These are phyloP conservation scores for Xylaria longipes DNA, from an alignment of 495 filamentous ascomycete species.

Conservation along the genomic window DNA sequence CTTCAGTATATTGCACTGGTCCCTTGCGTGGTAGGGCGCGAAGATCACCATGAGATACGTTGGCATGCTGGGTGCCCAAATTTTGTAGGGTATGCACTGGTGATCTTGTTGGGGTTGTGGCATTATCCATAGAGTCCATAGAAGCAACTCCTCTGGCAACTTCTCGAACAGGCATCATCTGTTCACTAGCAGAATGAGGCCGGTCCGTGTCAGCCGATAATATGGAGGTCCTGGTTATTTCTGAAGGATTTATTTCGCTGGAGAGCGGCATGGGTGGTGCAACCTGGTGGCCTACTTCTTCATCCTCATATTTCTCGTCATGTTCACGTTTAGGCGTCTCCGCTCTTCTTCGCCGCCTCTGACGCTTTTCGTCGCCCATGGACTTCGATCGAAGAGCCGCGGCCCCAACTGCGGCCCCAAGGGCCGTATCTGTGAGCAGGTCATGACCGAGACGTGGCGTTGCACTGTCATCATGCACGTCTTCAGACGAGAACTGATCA, in stretches of 20 bases:
- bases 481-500: constrained; percentile 47
- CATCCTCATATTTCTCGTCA: constrained; percentile 48
- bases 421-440: constrained; percentile 46
- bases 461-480: constrained; percentile 42
- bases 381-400: constrained; percentile 47
- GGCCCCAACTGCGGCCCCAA: constrained; percentile 44
- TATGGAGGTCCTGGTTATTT: constrained; percentile 87
- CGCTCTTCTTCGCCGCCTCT: constrained; percentile 50
- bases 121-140: constrained; percentile 42
- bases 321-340: constrained; percentile 48
- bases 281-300: constrained; percentile 47
- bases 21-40: constrained; percentile 51
- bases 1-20: constrained; percentile 45
- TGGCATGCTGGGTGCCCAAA: constrained; percentile 56
- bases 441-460: constrained; percentile 50
- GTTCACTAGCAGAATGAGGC: constrained; percentile 66
- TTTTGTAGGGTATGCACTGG: constrained; percentile 49
- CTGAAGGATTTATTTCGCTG: constrained; percentile 82
- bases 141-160: constrained; percentile 57
- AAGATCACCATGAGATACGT: constrained; percentile 58
- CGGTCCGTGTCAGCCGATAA: constrained; percentile 80
- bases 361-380: constrained; percentile 50
- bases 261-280: constrained; percentile 82
- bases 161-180: constrained; percentile 62
- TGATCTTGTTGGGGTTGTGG: constrained; percentile 49